Percentiles rank a stretch among this genome's conserved stretches.
Evolutionary conservation across 441 rosid genomes (phyloP).

Genomic region (Adansonia madagascariensis): DNA sequence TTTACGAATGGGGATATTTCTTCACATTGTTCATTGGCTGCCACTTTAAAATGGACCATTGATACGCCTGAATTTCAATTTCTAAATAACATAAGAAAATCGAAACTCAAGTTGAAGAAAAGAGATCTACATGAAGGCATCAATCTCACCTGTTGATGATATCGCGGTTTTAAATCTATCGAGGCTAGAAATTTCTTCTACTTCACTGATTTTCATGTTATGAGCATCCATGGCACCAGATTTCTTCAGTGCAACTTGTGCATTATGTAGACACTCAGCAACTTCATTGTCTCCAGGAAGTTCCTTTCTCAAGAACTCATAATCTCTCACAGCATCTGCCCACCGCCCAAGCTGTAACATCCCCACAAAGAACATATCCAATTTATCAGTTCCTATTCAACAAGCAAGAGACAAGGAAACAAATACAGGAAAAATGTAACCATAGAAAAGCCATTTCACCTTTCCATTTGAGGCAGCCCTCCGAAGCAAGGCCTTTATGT

Average conservation of each 20-base stretch:
- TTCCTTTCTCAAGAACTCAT: constrained; percentile 59
- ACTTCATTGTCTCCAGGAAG: constrained; percentile 66
- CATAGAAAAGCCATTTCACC: constrained; percentile 37
- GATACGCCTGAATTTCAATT: constrained; percentile 46
- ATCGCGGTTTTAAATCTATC: constrained; percentile 65
- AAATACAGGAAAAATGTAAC: neutral
- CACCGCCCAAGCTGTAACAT: constrained; percentile 50
- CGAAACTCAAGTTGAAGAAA: neutral
- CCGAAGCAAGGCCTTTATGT: constrained; percentile 65
- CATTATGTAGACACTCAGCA: constrained; percentile 54
- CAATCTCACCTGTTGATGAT: constrained; percentile 48
- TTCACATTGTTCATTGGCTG: constrained; percentile 51
- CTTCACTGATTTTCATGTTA: constrained; percentile 50
- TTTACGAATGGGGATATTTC: constrained; percentile 59
- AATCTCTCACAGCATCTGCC: constrained; percentile 69
- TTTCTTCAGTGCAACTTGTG: constrained; percentile 49
- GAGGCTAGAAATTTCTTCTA: constrained; percentile 48
- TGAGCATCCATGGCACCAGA: constrained; percentile 38
- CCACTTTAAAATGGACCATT: constrained; percentile 55
- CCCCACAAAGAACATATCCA: constrained; percentile 8
- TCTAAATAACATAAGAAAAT: neutral
- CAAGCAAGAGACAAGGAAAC: neutral
- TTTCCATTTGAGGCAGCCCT: constrained; percentile 72
- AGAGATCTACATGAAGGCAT: neutral
- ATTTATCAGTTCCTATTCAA: constrained; percentile 5